Base-by-base conservation (phyloP, 176 grass and related monocot genomes). In the Alopecurus myosuroides region DNA sequence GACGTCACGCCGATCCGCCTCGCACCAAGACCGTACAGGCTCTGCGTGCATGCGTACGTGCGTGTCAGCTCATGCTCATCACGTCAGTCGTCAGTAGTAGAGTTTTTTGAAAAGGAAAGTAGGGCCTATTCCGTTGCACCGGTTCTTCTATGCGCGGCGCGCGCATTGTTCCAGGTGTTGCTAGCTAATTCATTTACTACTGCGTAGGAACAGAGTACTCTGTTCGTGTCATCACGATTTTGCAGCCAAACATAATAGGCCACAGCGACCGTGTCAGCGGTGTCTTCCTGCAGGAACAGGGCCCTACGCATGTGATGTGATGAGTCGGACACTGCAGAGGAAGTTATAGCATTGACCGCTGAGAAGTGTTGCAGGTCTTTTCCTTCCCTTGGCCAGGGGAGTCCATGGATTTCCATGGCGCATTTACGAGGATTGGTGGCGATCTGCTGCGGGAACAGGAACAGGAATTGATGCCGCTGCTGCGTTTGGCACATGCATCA, bases 1-100 rank as follows among this genome's bases (percentile, higher is more conserved):
- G 93, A 98, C 40, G 93, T 98, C 53, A 95, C 97, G 34, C 93
- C 97, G 71, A 98, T 93, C 62, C 93, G 87, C 30, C 97, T 78
- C 15, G 91, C 97, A 9, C 97, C 97, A 50, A 90, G 74, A 3
- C 64, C 58, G 88, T 95, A 94, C 57, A 98, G 77, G 76, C 66
- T 82, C 96, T 98, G 85, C 77, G 11, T 74, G 11, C 37, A 28
- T 17, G 20, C 80, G 93, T 98, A 84, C 77, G 11, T 74, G 11
- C 37, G 35, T 17, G 20, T 70, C 3, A 29, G 13, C 17, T 31
- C 34, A 6, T 20, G 5, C 25, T 35, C 2, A 53, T 8, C 29
- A n/a, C 9, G 22, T 11, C 23, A 19, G 13, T 3, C 60, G 29
- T 73, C 70, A 48, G 71, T 11, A 31, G 61, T 20, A 4, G 1